These are phyloP conservation scores for Tricholoma sp. DNA, from an alignment of 768 basidiomycete species.

Conservation along the genomic window DNA sequence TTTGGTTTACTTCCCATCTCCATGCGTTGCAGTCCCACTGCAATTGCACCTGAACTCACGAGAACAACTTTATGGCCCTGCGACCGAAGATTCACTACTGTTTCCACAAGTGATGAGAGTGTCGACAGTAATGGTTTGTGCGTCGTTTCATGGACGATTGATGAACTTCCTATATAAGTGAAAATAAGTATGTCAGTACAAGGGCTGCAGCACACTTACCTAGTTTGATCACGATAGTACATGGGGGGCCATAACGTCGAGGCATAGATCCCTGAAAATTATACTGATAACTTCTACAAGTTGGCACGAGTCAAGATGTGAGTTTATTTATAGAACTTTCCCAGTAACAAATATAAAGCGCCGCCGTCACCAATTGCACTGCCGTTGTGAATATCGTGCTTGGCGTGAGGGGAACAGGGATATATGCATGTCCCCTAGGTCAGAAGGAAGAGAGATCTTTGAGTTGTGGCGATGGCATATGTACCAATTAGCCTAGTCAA, in stretches of 20 bases:
- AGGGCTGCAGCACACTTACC: constrained; percentile 36
- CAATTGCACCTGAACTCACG: constrained; percentile 97
- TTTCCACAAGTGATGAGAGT: constrained; percentile 89
- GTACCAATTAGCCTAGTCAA: too few relatives aligned
- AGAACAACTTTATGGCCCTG: constrained; percentile 93
- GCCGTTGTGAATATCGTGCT: too few relatives aligned
- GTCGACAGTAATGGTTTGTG: constrained; percentile 89
- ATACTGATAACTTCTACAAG: not conserved
- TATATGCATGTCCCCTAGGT: too few relatives aligned
- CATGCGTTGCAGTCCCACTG: constrained; percentile 92
- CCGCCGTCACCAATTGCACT: too few relatives aligned
- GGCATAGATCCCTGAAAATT: constrained; percentile 9
- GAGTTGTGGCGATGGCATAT: too few relatives aligned
- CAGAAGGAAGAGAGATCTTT: too few relatives aligned
- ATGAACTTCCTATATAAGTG: constrained; percentile 71
- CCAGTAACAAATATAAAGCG: too few relatives aligned
- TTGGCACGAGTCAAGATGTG: too few relatives aligned
- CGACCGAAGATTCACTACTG: constrained; percentile 68
- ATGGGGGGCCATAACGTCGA: constrained; percentile 30
- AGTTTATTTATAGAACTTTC: too few relatives aligned
- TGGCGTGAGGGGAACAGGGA: too few relatives aligned
- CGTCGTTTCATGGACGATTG: constrained; percentile 92
- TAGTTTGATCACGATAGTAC: constrained; percentile 83
- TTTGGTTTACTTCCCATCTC: constrained; percentile 74
- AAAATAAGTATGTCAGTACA: constrained; percentile 10